These are phyloP conservation scores for Aspergillus nomiae DNA, from an alignment of 2,329 filamentous ascomycete species.

Conservation along the genomic window DNA sequence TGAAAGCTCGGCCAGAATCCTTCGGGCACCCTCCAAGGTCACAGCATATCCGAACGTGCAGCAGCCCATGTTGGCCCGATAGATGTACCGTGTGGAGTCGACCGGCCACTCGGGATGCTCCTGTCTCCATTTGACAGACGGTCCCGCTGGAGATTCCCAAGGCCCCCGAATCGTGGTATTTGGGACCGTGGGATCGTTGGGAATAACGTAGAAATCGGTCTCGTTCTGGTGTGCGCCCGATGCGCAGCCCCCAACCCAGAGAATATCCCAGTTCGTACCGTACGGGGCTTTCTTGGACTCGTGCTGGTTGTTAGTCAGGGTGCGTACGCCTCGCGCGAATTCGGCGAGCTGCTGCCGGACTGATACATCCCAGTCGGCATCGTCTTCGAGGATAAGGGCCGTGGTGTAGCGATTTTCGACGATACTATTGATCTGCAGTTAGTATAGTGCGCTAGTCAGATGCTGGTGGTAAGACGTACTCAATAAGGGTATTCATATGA, in stretches of 20 bases:
- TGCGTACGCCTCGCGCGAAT: constrained; percentile 34
- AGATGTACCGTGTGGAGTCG: constrained; percentile 42
- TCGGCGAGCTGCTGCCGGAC: constrained; percentile 52
- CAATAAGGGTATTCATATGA: constrained; percentile 41
- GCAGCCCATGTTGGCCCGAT: constrained; percentile 32
- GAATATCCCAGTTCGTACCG: constrained; percentile 55
- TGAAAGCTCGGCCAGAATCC: constrained; percentile 36
- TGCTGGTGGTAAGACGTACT: constrained; percentile 20
- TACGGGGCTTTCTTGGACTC: constrained; percentile 44
- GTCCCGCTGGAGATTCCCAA: constrained; percentile 24
- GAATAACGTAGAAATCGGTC: constrained; percentile 30
- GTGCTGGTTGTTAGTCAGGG: constrained; percentile 31
- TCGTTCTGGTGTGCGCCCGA: constrained; percentile 35
- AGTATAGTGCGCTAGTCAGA: neutral
- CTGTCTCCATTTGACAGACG: constrained; percentile 22
- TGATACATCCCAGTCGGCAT: constrained; percentile 60
- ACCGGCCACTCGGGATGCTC: constrained; percentile 18
- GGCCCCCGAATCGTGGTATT: constrained; percentile 5
- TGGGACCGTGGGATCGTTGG: constrained; percentile 33
- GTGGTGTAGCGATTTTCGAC: constrained; percentile 50
- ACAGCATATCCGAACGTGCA: constrained; percentile 45
- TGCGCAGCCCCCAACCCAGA: constrained; percentile 55
- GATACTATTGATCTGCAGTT: constrained; percentile 30
- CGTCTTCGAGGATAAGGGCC: constrained; percentile 59
- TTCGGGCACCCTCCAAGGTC: constrained; percentile 38